Evolutionary conservation across 2,329 filamentous ascomycete genomes (phyloP).

Genomic region (Trichoderma sp.): DNA sequence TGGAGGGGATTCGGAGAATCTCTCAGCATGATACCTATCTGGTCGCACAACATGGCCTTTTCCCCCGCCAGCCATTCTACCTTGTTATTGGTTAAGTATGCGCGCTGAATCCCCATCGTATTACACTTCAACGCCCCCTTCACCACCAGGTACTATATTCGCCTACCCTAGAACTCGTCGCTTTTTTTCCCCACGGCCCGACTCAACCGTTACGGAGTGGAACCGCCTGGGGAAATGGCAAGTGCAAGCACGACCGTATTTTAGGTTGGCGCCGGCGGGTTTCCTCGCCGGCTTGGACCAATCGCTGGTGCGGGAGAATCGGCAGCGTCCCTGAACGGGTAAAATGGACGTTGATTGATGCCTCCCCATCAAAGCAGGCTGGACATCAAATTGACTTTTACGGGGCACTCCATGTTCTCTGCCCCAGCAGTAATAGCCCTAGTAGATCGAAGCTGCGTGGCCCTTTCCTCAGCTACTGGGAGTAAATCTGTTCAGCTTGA

Average conservation of each 20-base stretch:
- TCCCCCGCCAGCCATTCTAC: no score
- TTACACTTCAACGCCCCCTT: not conserved
- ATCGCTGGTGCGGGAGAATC: not conserved
- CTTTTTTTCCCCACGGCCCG: not conserved
- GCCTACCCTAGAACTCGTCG: not conserved
- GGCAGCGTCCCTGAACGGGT: not conserved
- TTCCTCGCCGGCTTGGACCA: not conserved
- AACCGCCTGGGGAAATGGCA: no score
- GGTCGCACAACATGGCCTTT: no score
- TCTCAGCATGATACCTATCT: no score
- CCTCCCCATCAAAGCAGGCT: no score
- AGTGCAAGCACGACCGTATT: no score
- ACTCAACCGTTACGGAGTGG: slow-evolving; percentile 13
- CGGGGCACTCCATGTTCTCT: no score
- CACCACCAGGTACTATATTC: no score
- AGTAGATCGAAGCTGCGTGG: not conserved
- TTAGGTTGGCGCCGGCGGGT: slow-evolving; percentile 14
- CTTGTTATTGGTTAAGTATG: no score
- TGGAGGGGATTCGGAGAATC: no score
- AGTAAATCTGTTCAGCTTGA: not conserved
- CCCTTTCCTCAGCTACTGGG: not conserved
- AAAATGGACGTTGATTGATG: not conserved
- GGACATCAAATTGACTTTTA: no score
- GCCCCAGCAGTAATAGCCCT: no score
- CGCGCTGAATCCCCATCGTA: not conserved